Evolutionary conservation across 2,329 filamentous ascomycete species (phyloP).

Genomic region (Aspergillus persii): DNA sequence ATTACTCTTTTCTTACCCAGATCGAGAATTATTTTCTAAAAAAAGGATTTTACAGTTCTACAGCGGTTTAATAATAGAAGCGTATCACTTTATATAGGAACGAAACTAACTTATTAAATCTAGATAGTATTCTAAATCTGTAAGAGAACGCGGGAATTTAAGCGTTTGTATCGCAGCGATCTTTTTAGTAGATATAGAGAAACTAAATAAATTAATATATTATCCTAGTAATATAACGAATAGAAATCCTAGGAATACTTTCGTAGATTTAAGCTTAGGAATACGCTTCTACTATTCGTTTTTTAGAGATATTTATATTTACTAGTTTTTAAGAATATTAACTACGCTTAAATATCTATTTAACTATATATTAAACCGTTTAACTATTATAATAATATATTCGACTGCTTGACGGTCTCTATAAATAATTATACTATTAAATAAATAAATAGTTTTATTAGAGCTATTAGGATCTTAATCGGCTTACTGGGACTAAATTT

Average conservation of each 20-base stretch:
- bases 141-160: not conserved
- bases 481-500: no score
- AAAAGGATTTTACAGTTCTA: not conserved
- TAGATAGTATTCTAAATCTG: not conserved
- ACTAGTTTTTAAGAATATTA: no score
- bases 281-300: no score
- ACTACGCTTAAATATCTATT: no score
- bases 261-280: not conserved
- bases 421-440: no score
- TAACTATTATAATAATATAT: no score
- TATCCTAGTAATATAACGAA: not conserved
- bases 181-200: not conserved
- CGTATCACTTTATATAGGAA: not conserved
- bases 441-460: no score
- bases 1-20: not conserved
- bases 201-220: not conserved
- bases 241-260: not conserved
- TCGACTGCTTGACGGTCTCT: no score
- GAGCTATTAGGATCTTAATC: no score
- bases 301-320: no score
- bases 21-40: not conserved
- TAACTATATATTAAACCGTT: no score
- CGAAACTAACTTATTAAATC: not conserved
- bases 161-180: not conserved
- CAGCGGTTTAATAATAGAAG: not conserved